Evolutionary conservation across 1,284 basidiomycete genomes (phyloP).

Genomic region (Tilletia indica): DNA sequence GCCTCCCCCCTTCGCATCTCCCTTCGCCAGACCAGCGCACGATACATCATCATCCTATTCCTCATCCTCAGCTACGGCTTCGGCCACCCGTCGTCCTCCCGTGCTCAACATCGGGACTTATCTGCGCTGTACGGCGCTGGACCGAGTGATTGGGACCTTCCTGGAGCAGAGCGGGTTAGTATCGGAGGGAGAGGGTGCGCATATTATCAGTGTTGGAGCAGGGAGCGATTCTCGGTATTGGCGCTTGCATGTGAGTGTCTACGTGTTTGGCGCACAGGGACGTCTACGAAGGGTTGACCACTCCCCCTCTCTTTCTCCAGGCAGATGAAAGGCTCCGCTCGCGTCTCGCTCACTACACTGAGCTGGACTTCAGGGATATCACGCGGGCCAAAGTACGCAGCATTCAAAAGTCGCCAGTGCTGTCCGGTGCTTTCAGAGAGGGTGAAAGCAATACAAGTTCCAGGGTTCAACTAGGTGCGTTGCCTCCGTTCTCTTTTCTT

Average conservation of each 20-base stretch:
- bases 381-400: constrained; percentile 78
- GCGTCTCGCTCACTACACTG: constrained; percentile 67
- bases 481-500: not conserved
- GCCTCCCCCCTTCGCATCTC: not conserved
- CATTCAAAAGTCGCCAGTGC: constrained; percentile 64
- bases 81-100: constrained; percentile 67
- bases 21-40: not conserved
- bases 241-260: constrained; percentile 72
- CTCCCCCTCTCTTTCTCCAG: constrained; percentile 59
- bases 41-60: not conserved
- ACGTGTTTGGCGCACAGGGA: no score
- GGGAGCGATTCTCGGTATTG: constrained; percentile 92
- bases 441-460: not conserved
- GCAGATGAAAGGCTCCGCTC: constrained; percentile 55
- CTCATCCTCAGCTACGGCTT: constrained; percentile 63
- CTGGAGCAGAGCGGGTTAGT: constrained; percentile 53
- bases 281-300: no score
- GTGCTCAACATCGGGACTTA: constrained; percentile 94
- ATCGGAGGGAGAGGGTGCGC: constrained; percentile 59
- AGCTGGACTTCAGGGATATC: constrained; percentile 84
- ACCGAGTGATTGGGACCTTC: constrained; percentile 74
- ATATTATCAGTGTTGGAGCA: constrained; percentile 84
- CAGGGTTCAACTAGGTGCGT: no score
- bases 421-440: not conserved
- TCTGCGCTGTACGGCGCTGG: constrained; percentile 76